A percentile compares a stretch with the other conserved stretches of the same genome.
These are phyloP conservation scores for Calonectria montana DNA, from an alignment of 2,329 filamentous ascomycete genomes.

Conservation along the genomic window DNA sequence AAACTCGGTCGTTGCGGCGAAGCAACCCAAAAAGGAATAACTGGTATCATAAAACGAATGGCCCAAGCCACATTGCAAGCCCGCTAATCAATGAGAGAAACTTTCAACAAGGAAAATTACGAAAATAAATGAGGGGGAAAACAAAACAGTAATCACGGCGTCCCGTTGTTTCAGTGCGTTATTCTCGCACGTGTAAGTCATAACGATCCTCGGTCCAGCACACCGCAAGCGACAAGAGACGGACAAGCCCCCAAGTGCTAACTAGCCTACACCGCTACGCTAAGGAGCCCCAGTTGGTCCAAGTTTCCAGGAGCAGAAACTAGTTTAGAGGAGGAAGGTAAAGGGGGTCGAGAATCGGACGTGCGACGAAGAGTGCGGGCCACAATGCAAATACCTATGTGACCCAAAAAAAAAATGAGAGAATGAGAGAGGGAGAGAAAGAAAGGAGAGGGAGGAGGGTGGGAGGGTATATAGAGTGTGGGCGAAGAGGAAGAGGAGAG, in stretches of 20 bases:
- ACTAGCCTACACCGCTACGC: background rate
- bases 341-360: background rate
- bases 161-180: background rate
- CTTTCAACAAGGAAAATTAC: background rate
- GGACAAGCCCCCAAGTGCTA: background rate
- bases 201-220: background rate
- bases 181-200: slow-evolving; percentile 3
- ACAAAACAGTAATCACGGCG: background rate
- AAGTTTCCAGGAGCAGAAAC: background rate
- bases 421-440: background rate
- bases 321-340: background rate
- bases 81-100: background rate
- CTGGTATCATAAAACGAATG: slow-evolving; percentile 14
- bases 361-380: background rate
- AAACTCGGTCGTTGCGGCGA: background rate
- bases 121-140: background rate
- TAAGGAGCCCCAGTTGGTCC: background rate
- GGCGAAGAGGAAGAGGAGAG: background rate
- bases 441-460: no score
- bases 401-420: no score
- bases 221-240: background rate
- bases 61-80: background rate
- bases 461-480: background rate
- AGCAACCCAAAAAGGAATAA: background rate
- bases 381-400: background rate